phyloP scores from a whole-genome alignment of 768 basidiomycete species.

The Suillus tomentosus region DNA sequence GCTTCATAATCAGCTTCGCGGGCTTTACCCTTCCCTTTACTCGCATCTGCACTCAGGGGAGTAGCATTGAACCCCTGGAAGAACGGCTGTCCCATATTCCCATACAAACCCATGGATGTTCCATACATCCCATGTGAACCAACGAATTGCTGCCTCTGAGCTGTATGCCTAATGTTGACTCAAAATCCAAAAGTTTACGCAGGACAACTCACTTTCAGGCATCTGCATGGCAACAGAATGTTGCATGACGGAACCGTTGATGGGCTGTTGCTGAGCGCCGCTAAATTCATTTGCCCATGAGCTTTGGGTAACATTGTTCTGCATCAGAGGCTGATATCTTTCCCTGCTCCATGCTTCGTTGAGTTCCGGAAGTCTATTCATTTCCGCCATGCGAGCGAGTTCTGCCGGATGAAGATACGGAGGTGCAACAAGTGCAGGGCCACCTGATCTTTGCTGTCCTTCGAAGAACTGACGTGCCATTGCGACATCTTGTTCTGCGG shows the following conservation, averaged over 20 bases:
- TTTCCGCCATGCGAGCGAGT: conserved; percentile 27
- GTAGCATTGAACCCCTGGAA: conserved; percentile 33
- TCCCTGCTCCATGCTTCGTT: conserved; percentile 57
- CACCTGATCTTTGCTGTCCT: conserved; percentile 35
- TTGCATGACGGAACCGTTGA: conserved; percentile 25
- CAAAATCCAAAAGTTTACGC: background rate
- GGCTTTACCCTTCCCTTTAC: conserved; percentile 78
- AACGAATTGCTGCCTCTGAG: conserved; percentile 43
- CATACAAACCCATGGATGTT: conserved; percentile 29
- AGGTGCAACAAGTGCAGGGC: conserved; percentile 38
- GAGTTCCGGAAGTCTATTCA: conserved; percentile 37
- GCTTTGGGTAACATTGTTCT: conserved; percentile 34
- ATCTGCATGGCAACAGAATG: conserved; percentile 30
- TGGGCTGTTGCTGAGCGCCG: conserved; percentile 26
- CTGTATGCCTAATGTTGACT: conserved; percentile 16
- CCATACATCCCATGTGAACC: conserved; percentile 35
- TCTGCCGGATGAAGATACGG: conserved; percentile 36
- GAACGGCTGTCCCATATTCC: conserved; percentile 34
- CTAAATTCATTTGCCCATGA: conserved; percentile 64
- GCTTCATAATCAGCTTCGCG: conserved; percentile 81
- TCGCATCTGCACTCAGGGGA: conserved; percentile 22
- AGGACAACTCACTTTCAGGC: conserved; percentile 23
- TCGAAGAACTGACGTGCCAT: conserved; percentile 84
- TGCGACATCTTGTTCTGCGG: conserved; percentile 66
- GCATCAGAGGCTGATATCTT: conserved; percentile 42